Conservation (phyloP, 2,329 filamentous ascomycete genomes). For the Chaetomium strumarium region DNA sequence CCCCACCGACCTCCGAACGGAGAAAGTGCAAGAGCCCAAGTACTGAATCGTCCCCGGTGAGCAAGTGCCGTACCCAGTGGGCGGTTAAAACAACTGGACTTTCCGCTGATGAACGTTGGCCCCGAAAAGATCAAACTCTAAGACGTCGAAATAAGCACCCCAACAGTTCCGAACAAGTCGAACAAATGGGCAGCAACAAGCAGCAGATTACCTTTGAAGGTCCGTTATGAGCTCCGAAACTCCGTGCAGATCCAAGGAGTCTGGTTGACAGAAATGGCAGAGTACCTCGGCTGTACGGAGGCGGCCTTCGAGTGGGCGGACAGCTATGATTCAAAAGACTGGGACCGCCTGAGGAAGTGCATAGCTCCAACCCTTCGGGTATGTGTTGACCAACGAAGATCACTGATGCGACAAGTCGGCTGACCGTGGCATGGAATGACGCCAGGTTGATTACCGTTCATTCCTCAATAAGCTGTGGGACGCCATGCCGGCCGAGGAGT, state of each 20-base stretch:
- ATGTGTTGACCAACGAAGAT: slow-evolving; percentile 19
- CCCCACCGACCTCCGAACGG: slow-evolving; percentile 24
- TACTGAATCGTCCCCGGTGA: not conserved
- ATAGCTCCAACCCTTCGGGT: slow-evolving; percentile 56
- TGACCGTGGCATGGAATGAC: not conserved
- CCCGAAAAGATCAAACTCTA: not conserved
- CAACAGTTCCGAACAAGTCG: not conserved
- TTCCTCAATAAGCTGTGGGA: slow-evolving; percentile 57
- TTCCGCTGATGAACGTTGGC: not conserved
- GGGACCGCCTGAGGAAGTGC: slow-evolving; percentile 52
- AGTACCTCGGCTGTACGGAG: slow-evolving; percentile 45
- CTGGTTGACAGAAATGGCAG: slow-evolving; percentile 43
- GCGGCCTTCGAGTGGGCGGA: slow-evolving; percentile 58
- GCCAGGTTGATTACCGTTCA: slow-evolving; percentile 64
- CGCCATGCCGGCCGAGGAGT: slow-evolving; percentile 56
- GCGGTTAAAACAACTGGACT: slow-evolving; percentile 1
- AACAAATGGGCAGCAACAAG: slow-evolving; percentile 24
- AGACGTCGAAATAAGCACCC: not conserved
- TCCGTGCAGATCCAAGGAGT: slow-evolving; percentile 32
- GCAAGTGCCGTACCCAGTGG: not conserved
- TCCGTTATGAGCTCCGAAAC: slow-evolving; percentile 1
- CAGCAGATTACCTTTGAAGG: slow-evolving; percentile 27
- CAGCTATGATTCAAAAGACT: slow-evolving; percentile 62
- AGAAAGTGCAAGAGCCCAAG: not conserved
- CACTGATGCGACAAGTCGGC: not conserved